These are phyloP conservation scores for Boletellus ananas DNA, from an alignment of 768 basidiomycete genomes.

Conservation along the genomic window DNA sequence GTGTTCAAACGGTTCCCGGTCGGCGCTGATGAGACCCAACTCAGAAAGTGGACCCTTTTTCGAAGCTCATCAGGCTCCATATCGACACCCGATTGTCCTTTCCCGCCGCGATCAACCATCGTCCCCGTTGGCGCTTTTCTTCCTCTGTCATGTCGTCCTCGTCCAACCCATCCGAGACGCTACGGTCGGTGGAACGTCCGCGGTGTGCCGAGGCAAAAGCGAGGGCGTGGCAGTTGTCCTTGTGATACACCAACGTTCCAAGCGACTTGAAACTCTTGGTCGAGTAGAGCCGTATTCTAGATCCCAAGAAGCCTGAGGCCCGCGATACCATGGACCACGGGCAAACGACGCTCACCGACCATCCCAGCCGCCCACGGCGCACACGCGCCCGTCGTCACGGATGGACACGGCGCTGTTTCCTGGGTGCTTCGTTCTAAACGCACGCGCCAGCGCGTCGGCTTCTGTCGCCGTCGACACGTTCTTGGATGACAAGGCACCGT, in stretches of 20 bases:
- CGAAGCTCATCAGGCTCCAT: constrained; percentile 43
- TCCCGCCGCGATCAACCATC: constrained; percentile 63
- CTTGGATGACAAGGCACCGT: neutral
- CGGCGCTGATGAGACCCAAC: neutral
- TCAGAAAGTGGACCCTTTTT: neutral
- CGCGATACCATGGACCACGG: neutral
- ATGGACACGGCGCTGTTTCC: constrained; percentile 80
- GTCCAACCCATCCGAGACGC: constrained; percentile 18
- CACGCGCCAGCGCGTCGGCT: constrained; percentile 26
- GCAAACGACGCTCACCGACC: constrained; percentile 60
- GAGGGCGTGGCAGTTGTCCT: constrained; percentile 68
- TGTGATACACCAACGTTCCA: constrained; percentile 82
- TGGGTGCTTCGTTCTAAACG: constrained; percentile 64
- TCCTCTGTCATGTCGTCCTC: constrained; percentile 51
- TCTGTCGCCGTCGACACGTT: constrained; percentile 10
- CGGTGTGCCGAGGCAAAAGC: constrained; percentile 51
- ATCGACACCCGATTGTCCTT: constrained; percentile 70
- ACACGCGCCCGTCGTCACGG: constrained; percentile 68
- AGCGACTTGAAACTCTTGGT: constrained; percentile 77
- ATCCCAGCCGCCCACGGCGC: constrained; percentile 93
- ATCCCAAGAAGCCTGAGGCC: neutral
- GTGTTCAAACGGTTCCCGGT: neutral
- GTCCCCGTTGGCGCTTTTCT: constrained; percentile 42
- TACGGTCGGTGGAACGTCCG: constrained; percentile 9
- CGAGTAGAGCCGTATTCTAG: constrained; percentile 78